Evolutionary conservation across 345 rosid species (phyloP), one percentile per base, ranked within the genome.

Genomic region (Murraya paniculata): DNA sequence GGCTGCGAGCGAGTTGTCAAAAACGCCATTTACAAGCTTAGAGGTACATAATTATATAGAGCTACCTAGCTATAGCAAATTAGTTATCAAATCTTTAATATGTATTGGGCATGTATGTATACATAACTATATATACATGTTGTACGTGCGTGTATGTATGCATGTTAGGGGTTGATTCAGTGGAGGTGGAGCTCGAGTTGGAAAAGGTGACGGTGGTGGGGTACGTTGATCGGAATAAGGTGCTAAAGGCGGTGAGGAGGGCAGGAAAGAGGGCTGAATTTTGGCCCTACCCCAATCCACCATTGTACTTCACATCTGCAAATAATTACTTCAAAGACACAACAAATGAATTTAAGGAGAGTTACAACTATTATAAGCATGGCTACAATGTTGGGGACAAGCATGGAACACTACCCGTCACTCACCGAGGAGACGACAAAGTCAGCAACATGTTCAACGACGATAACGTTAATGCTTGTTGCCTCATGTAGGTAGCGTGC

Each of bases 381-480:
- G 99, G 98, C 64, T 95, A 95, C 81, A 95, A 93, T 69, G 66
- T 83, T 11, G 84, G 88, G 0, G 92, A 91, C 7, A 83, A 84
- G 74, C 98, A 88, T 70, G 98, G 98, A 36, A 86, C 77, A 78
- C 86, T 93, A 16, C 98, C 90, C 0, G 86, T 87, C 22, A 88
- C 89, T 71, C 87, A 72, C 33, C 90, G 98, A 7, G 98, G 98
- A 72, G 98, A 95, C 56, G 98, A 95, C 85, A 89, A 83, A 66
- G 97, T 95, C 82, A 93, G 98, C 85, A 93, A 95, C 88, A 61
- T 95, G 91, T 95, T 93, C 84, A 95, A 90, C 77, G 98, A 95
- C 57, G 98, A 95, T 70, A 95, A 93, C 58, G 98, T 93, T 61
- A 91, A 93, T 38, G 98, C 98, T 56, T 95, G 98, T 81, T 80